Conservation (phyloP, 2,329 filamentous ascomycete genomes). For the Alternaria viburni region DNA sequence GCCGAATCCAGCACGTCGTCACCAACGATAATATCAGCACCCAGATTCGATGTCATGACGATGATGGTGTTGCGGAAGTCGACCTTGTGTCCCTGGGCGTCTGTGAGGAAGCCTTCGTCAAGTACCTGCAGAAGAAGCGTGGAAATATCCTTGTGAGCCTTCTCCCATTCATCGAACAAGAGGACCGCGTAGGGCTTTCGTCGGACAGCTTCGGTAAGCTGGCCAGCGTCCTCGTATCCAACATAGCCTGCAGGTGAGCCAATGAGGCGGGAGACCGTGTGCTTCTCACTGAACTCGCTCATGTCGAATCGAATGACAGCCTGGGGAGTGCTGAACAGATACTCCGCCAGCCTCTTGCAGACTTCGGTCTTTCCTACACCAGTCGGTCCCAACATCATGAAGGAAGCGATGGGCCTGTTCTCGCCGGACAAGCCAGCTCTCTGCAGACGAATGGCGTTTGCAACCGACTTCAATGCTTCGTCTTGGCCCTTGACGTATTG, state of each 20-base stretch:
- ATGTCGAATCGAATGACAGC: constrained; percentile 96
- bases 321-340: constrained; percentile 89
- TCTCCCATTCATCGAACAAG: constrained; percentile 97
- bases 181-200: constrained; percentile 95
- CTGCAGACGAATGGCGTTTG: constrained; percentile 92
- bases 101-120: constrained; percentile 94
- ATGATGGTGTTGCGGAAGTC: constrained; percentile 98
- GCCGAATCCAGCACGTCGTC: constrained; percentile 70
- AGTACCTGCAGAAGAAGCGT: constrained; percentile 90
- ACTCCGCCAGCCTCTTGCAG: constrained; percentile 92
- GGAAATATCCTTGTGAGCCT: constrained; percentile 94
- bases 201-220: constrained; percentile 92
- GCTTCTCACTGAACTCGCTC: constrained; percentile 97
- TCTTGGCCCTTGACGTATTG: constrained; percentile 90
- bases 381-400: constrained; percentile 97
- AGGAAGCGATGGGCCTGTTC: constrained; percentile 88
- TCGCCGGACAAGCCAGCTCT: constrained; percentile 90
- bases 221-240: constrained; percentile 94
- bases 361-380: constrained; percentile 97
- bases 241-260: constrained; percentile 94
- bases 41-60: constrained; percentile 93
- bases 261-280: constrained; percentile 91
- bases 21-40: constrained; percentile 87
- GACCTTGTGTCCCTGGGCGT: constrained; percentile 93
- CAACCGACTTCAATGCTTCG: constrained; percentile 87